Evolutionary conservation across 495 filamentous ascomycete genomes (phyloP).

Genomic region (Trypethelium eluteriae): DNA sequence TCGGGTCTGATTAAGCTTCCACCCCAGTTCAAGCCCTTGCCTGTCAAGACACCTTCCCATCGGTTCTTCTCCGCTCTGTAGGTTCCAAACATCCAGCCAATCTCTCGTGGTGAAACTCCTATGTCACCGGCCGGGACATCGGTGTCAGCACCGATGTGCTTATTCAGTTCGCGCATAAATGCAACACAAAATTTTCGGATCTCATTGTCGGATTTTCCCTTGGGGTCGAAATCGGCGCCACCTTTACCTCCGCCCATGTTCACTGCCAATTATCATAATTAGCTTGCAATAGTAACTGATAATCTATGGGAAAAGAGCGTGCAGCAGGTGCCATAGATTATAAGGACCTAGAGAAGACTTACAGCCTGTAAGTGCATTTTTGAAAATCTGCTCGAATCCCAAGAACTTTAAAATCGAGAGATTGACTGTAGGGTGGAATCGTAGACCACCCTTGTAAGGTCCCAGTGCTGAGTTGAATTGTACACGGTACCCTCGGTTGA

Average conservation of each 20-base stretch:
- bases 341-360: conserved; percentile 38
- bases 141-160: conserved; percentile 93
- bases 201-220: conserved; percentile 95
- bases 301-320: no score
- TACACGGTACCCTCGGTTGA: conserved; percentile 94
- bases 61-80: conserved; percentile 82
- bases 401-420: conserved; percentile 97
- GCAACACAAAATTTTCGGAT: conserved; percentile 94
- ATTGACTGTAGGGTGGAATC: conserved; percentile 95
- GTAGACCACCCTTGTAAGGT: conserved; percentile 95
- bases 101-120: conserved; percentile 79
- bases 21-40: conserved; percentile 90
- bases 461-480: conserved; percentile 99
- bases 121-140: conserved; percentile 95
- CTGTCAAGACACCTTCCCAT: conserved; percentile 93
- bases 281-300: not conserved
- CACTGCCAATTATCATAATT: conserved; percentile 43
- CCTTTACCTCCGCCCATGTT: conserved; percentile 98
- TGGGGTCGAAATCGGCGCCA: conserved; percentile 98
- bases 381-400: conserved; percentile 99
- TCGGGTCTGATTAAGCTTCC: conserved; percentile 92
- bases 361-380: conserved; percentile 97
- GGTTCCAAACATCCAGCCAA: conserved; percentile 91
- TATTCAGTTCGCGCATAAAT: conserved; percentile 91
- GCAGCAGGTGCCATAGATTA: no score